phyloP scores from a whole-genome alignment of 768 basidiomycete species.

The Xanthoconium stramineum region DNA sequence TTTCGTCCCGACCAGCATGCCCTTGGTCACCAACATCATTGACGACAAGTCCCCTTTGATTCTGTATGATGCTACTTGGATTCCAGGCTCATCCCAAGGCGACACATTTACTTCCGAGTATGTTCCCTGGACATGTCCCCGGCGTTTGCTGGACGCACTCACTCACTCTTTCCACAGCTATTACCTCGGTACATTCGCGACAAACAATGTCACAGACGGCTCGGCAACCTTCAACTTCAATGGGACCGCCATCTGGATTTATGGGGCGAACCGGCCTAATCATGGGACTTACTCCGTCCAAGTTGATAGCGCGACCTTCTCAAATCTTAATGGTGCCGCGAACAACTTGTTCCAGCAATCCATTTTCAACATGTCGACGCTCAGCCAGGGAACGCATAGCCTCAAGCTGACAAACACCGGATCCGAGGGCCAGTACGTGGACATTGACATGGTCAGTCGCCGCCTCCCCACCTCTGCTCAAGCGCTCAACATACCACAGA shows the following conservation, averaged over 20 bases:
- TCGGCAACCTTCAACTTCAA: constrained; percentile 43
- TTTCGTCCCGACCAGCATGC: constrained; percentile 14
- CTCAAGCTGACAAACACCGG: constrained; percentile 35
- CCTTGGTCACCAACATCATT: constrained; percentile 22
- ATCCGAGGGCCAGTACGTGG: constrained; percentile 34
- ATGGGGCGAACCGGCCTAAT: constrained; percentile 46
- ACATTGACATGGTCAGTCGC: constrained; percentile 42
- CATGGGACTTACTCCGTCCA: constrained; percentile 45
- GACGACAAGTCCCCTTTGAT: constrained; percentile 35
- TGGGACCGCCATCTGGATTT: constrained; percentile 48
- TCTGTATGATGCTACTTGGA: constrained; percentile 25
- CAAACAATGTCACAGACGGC: constrained; percentile 34
- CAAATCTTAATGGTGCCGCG: constrained; percentile 28
- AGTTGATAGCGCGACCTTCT: constrained; percentile 36
- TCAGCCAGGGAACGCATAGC: constrained; percentile 36
- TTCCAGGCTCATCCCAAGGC: constrained; percentile 9
- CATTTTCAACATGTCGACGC: constrained; percentile 36
- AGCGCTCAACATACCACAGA: constrained; percentile 9
- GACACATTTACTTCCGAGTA: constrained; percentile 17
- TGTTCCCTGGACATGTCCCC: not conserved
- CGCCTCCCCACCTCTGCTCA: not conserved
- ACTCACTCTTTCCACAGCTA: constrained; percentile 28
- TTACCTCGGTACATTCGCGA: constrained; percentile 38
- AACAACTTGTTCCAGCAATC: constrained; percentile 36
- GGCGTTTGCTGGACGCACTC: no score